Evolutionary conservation across 495 filamentous ascomycete genomes (phyloP).

Genomic region (Bathelium albidoporum): DNA sequence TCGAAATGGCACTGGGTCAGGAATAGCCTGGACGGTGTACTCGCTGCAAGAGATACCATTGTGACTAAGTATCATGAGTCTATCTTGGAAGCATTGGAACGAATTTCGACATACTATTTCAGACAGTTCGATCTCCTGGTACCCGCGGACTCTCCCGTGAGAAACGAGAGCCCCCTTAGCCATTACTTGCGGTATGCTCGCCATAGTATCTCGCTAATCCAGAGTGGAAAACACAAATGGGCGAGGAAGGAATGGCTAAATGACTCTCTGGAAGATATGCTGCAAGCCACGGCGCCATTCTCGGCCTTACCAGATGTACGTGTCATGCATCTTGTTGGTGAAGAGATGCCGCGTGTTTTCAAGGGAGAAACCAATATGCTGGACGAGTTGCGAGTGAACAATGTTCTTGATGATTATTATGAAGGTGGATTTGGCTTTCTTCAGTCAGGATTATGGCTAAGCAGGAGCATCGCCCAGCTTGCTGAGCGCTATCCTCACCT

Average conservation of each 20-base stretch:
- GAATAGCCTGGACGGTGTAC: background rate
- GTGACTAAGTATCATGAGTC: background rate
- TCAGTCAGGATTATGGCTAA: background rate
- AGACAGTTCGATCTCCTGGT: constrained; percentile 13
- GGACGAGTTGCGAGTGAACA: background rate
- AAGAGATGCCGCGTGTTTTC: background rate
- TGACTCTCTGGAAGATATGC: background rate
- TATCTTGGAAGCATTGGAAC: constrained; percentile 15
- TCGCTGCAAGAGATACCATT: background rate
- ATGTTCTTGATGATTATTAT: background rate
- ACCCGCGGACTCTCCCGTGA: constrained; percentile 8
- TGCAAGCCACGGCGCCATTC: background rate
- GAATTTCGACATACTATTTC: constrained; percentile 24
- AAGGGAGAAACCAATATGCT: background rate
- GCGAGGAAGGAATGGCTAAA: background rate
- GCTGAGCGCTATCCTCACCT: background rate
- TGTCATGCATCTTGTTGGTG: background rate
- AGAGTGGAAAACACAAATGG: background rate
- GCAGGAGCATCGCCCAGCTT: background rate
- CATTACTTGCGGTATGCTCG: constrained; percentile 17
- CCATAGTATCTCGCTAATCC: background rate
- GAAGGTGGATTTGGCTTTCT: background rate
- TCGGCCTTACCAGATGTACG: background rate
- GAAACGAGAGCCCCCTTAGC: background rate
- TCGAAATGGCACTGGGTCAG: background rate